These are phyloP conservation scores for Phytophthora hibernalis DNA, from an alignment of 352 stramenopile species.

Conservation along the genomic window DNA sequence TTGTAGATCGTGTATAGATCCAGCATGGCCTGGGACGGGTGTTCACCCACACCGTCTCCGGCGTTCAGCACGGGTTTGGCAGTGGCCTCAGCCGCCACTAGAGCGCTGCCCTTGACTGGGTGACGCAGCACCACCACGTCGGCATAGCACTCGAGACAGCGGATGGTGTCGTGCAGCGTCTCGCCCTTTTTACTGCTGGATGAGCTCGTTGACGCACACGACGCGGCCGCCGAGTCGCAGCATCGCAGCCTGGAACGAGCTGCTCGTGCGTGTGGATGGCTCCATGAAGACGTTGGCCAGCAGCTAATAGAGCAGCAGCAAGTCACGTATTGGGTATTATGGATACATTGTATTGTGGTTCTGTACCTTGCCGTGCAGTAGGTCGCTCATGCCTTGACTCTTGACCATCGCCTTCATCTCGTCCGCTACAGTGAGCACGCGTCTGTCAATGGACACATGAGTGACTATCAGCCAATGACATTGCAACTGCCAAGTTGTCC, in stretches of 20 bases:
- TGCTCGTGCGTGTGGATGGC: conserved; percentile 97
- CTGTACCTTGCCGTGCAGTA: conserved; percentile 85
- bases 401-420: conserved; percentile 89
- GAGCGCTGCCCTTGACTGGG: conserved; percentile 89
- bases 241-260: conserved; percentile 98
- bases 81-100: conserved; percentile 77
- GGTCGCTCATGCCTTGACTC: conserved; percentile 67
- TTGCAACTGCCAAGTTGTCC: not conserved
- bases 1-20: conserved; percentile 98
- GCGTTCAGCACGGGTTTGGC: conserved; percentile 95
- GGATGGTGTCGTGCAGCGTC: conserved; percentile 97
- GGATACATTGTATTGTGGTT: not conserved
- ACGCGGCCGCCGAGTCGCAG: conserved; percentile 96
- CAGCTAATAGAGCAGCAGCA: conserved; percentile 55
- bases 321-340: not conserved
- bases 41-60: conserved; percentile 96
- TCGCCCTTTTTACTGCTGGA: conserved; percentile 98
- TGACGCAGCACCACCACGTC: conserved; percentile 97
- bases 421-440: conserved; percentile 76
- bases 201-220: conserved; percentile 93
- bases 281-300: conserved; percentile 99
- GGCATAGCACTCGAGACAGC: conserved; percentile 96
- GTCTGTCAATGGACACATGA: conserved; percentile 39
- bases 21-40: conserved; percentile 99
- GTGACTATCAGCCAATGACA: not conserved